Conservation (phyloP, 495 filamentous ascomycete genomes). For the Bacidia rubella region DNA sequence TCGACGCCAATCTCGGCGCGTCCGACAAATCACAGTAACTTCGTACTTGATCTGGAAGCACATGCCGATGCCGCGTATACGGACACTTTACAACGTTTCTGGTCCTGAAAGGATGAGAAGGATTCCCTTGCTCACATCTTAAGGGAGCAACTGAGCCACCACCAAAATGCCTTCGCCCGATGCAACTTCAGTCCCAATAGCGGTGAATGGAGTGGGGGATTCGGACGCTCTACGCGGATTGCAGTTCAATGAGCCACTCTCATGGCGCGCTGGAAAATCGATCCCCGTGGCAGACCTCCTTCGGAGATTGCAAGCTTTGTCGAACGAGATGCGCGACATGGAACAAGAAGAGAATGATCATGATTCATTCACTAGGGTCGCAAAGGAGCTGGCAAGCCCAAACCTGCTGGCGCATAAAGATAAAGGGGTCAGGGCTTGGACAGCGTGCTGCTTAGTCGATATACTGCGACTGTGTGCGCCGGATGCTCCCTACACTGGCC, state of each 20-base stretch:
- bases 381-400: constrained; percentile 74
- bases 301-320: constrained; percentile 62
- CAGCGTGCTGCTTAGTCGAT: constrained; percentile 82
- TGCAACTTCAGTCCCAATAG: constrained; percentile 4
- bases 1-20: too few relatives aligned
- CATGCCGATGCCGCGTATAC: too few relatives aligned
- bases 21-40: too few relatives aligned
- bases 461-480: constrained; percentile 89
- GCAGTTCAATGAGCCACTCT: constrained; percentile 71
- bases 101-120: neutral
- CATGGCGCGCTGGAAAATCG: constrained; percentile 80
- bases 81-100: too few relatives aligned
- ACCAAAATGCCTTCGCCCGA: constrained; percentile 6
- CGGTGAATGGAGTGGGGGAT: constrained; percentile 9
- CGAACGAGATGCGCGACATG: constrained; percentile 68
- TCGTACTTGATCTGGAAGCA: too few relatives aligned
- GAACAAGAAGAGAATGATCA: constrained; percentile 80
- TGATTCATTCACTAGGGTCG: constrained; percentile 66
- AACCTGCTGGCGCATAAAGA: constrained; percentile 85
- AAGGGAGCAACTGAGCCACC: neutral
- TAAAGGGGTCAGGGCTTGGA: constrained; percentile 77
- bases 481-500: constrained; percentile 82
- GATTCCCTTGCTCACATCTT: neutral
- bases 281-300: constrained; percentile 76
- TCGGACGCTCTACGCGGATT: constrained; percentile 24